Base-by-base conservation (phyloP, 1,139 yeast species). In the Kodamaea ohmeri region DNA sequence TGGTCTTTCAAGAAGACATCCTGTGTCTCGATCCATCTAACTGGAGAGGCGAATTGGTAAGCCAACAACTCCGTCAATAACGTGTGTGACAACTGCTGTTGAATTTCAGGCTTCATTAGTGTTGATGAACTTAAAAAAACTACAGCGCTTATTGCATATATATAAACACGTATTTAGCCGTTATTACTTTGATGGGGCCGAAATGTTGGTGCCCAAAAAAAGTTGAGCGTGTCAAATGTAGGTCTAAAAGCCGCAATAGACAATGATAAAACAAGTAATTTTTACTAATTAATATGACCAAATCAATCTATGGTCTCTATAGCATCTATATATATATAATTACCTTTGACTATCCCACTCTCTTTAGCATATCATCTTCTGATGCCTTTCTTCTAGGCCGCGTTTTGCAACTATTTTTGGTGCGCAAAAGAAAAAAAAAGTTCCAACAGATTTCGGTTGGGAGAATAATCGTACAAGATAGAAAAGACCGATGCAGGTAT, bases 1-100 rank as follows among this genome's bases (percentile, higher is more conserved):
- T 80, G 86, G 53, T 89, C 94, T 62, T 87, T 85, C 61, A 92
- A 80, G 62, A 92, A 86, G 43, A 90, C 97, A 73, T 92, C 98
- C 68, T 92, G 98, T 46, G 98, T 92, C 65, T 92, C 98, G 63
- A 92, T 94, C 97, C 99, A 92, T 77, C 97, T 83, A 50, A 92
- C 99, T 35, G 99, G 98, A 47, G 97, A 90, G 34, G 99, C 98
- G 60, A 92, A 92, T 67, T 92, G 99, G 70, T 90, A 92, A 36
- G 98, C 97, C 68, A 92, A 76, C 55, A 92, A 80, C 76, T 92
- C 98, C 18, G 97, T 89, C 62, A 92, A 76, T 52, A 92, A 76
- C 48, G 89, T 83, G 63, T 92, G 97, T 50, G 98, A 95, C 53
- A 92, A 79, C 64, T 92, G 97, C 73, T 92, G 98, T 74, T 92